Base-by-base conservation (phyloP, 2,329 filamentous ascomycete species). In the Trichoderma cornu-damae region DNA sequence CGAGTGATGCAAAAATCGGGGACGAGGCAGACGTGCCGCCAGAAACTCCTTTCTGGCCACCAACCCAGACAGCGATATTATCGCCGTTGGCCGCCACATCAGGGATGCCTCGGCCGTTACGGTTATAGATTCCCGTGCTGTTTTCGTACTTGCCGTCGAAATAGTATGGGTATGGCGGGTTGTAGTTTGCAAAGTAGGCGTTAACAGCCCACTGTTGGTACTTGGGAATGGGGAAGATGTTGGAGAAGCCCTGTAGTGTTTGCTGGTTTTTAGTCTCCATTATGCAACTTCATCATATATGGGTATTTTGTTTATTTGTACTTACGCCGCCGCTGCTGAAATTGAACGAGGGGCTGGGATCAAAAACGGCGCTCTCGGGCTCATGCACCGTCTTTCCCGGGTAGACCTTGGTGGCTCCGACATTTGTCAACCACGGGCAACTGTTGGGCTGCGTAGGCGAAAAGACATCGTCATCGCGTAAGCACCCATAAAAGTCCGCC, bases 401-500 rank as follows among this genome's bases (percentile, higher is more conserved):
- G 37, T 67, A 65, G 30, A 80, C 69, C 64, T 77, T 70, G 0
- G 79, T 81, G 11, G 77, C 77, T 35, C 79, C 79, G 2, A 81
- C 77, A 5, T 75, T 71, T 0, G 76, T 78, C 24, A 81, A 67
- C 64, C 75, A 4, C 73, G 78, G 60, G 74, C 63, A 79, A 76
- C 6, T 58, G 58, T 4, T 75, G 70, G 32, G 68, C 65, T 1
- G 68, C 61, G 63, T 76, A 73, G 65, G 75, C 16, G 64, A 69
- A 56, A 70, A 65, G 22, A 35, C 47, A 24, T 44, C 48, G 1
- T 58, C 49, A 18, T 51, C 11, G 3, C 60, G 64, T 61, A 60
- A 32, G 18, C 60, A 61, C 1, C 50, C 54, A 59, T 56, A 47
- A 59, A 64, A 38, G 7, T 26, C 18, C 2, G 67, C 72, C 8